phyloP scores from a whole-genome alignment of 2,329 filamentous ascomycete genomes.

The Trichophaea hybrida region DNA sequence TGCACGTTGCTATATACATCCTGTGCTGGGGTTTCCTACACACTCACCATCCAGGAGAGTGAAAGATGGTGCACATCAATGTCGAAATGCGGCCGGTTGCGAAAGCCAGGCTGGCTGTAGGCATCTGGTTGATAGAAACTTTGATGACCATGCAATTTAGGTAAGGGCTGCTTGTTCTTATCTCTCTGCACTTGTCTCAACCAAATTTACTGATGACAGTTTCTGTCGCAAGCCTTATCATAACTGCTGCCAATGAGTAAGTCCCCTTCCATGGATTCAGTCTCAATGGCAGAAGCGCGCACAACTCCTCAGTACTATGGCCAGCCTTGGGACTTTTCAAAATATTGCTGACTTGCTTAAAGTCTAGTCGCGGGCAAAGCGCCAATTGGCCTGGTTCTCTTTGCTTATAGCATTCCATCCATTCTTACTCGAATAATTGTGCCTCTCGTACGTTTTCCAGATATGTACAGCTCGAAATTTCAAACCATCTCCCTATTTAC shows the following conservation, averaged over 20 bases:
- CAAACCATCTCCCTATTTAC: neutral
- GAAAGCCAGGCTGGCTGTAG: neutral
- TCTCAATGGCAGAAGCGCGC: neutral
- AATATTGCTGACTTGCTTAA: neutral
- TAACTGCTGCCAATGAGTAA: slow-evolving; percentile 16
- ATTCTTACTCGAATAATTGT: slow-evolving; percentile 7
- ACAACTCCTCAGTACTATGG: neutral
- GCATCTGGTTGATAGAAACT: slow-evolving; percentile 5
- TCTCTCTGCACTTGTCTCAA: neutral
- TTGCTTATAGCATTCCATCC: slow-evolving; percentile 14
- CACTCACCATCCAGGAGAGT: too few relatives aligned
- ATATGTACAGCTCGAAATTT: neutral
- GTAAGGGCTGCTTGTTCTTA: neutral
- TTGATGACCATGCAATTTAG: slow-evolving; percentile 13
- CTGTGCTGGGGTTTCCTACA: too few relatives aligned
- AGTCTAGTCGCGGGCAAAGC: slow-evolving; percentile 1
- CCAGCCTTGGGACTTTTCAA: neutral
- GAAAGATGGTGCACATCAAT: neutral
- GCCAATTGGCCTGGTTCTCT: slow-evolving; percentile 10
- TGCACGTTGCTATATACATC: too few relatives aligned
- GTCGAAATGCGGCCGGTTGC: neutral
- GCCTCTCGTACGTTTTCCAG: slow-evolving; percentile 7
- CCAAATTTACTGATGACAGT: neutral
- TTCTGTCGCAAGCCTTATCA: slow-evolving; percentile 4
- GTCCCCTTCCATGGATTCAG: neutral